Percentiles rank a stretch among this genome's conserved stretches.
phyloP scores from a whole-genome alignment of 1,139 yeast genomes.

The Yamadazyma sp. region DNA sequence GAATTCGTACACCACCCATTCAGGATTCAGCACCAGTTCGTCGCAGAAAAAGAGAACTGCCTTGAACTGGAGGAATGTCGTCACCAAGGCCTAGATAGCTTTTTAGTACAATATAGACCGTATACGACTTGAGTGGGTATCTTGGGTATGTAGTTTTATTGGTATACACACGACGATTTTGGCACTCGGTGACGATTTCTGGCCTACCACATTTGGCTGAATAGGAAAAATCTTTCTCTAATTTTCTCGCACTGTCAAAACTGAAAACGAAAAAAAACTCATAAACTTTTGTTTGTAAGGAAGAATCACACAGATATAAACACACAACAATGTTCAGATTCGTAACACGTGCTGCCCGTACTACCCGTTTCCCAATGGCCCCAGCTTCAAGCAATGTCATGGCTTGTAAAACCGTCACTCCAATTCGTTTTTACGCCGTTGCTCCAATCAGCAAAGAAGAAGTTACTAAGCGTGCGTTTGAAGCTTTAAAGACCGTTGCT shows the following conservation, averaged over 20 bases:
- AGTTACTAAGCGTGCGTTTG: slow-evolving; percentile 48
- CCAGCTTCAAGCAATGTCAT: slow-evolving; percentile 22
- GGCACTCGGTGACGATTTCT: background rate
- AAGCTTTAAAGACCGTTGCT: slow-evolving; percentile 52
- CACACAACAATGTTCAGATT: slow-evolving; percentile 35
- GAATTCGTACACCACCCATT: slow-evolving; percentile 13
- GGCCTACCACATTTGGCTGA: no score
- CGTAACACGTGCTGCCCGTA: slow-evolving; percentile 40
- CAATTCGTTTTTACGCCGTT: slow-evolving; percentile 48
- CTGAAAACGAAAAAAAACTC: background rate
- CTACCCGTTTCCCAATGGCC: slow-evolving; percentile 22
- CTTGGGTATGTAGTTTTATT: no score
- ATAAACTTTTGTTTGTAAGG: background rate
- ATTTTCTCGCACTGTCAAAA: background rate
- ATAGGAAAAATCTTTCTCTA: background rate
- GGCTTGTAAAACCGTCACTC: slow-evolving; percentile 25
- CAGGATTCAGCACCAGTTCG: slow-evolving; percentile 11
- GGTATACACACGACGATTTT: slow-evolving; percentile 1
- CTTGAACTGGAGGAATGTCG: slow-evolving; percentile 45
- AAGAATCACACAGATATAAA: background rate
- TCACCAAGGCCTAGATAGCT: no score
- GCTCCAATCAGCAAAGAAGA: slow-evolving; percentile 50
- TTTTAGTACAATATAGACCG: no score
- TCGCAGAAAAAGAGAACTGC: slow-evolving; percentile 41
- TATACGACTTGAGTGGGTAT: no score